Conservation (phyloP, 129 eudicot species). For the Cynara cardunculus region DNA sequence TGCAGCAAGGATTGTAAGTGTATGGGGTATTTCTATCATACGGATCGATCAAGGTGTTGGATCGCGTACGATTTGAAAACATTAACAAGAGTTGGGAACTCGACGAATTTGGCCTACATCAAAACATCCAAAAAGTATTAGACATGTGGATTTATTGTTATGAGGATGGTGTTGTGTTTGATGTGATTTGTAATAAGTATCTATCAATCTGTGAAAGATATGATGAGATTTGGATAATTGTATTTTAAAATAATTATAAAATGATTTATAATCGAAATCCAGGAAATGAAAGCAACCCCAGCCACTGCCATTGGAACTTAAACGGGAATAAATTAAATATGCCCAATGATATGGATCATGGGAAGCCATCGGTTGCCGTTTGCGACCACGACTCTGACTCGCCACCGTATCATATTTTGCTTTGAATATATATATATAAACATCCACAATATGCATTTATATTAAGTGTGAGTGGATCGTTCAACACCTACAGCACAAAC, state of each 20-base stretch:
- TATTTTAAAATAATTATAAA: no score
- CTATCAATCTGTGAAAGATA: no score
- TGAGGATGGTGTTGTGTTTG: background rate
- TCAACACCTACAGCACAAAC: no score
- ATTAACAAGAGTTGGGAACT: conserved; percentile 32
- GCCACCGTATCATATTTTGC: background rate
- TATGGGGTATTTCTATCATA: conserved; percentile 55
- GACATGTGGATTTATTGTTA: no score
- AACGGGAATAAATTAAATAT: no score
- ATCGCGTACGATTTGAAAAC: conserved; percentile 58
- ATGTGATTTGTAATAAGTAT: background rate
- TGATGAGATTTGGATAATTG: no score
- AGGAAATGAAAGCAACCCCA: no score
- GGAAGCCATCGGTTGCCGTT: background rate
- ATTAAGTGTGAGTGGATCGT: no score
- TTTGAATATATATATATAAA: no score
- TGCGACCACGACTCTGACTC: background rate
- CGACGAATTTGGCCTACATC: conserved; percentile 49
- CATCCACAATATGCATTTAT: no score
- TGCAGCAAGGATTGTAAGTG: conserved; percentile 62
- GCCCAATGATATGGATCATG: background rate
- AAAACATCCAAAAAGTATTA: conserved; percentile 45
- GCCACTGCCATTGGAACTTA: no score
- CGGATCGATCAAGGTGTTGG: conserved; percentile 50
- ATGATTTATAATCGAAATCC: no score